Conservation (phyloP, 257 asterid genomes). For the Marsdenia floribunda region DNA sequence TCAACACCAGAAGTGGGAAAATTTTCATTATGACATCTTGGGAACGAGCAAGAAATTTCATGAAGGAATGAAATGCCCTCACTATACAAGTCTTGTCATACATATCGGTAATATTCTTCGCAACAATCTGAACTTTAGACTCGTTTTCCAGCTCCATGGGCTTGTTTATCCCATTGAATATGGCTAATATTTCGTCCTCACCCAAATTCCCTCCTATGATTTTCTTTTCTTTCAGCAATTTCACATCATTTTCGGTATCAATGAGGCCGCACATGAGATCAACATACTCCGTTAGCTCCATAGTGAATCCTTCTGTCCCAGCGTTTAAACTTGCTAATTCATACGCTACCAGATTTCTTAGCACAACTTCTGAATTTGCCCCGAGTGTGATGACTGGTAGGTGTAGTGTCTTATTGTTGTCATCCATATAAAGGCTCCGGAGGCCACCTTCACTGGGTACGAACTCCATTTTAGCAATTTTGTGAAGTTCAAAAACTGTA, state of each 20-base stretch:
- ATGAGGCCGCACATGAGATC: constrained; percentile 23
- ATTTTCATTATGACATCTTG: too few relatives aligned
- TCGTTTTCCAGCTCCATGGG: neutral
- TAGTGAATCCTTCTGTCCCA: neutral
- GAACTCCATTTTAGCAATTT: constrained; percentile 23
- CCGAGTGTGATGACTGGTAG: neutral
- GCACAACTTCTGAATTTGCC: constrained; percentile 1
- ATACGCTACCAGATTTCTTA: constrained; percentile 26
- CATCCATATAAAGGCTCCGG: constrained; percentile 5
- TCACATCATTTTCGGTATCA: constrained; percentile 17
- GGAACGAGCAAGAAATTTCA: too few relatives aligned
- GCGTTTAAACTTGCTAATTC: constrained; percentile 19
- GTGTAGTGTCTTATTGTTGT: neutral
- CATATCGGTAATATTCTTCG: too few relatives aligned
- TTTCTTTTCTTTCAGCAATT: neutral
- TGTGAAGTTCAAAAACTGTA: constrained; percentile 25
- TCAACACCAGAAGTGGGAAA: too few relatives aligned
- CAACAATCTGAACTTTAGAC: too few relatives aligned
- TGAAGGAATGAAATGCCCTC: too few relatives aligned
- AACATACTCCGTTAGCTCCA: constrained; percentile 15
- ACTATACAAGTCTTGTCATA: too few relatives aligned
- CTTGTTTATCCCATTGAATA: constrained; percentile 19
- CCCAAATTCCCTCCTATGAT: constrained; percentile 13
- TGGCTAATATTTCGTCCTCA: constrained; percentile 2
- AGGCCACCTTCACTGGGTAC: constrained; percentile 22